Evolutionary conservation across 495 filamentous ascomycete species (phyloP).

Genomic region (Lasiosphaeriaceae sp.): DNA sequence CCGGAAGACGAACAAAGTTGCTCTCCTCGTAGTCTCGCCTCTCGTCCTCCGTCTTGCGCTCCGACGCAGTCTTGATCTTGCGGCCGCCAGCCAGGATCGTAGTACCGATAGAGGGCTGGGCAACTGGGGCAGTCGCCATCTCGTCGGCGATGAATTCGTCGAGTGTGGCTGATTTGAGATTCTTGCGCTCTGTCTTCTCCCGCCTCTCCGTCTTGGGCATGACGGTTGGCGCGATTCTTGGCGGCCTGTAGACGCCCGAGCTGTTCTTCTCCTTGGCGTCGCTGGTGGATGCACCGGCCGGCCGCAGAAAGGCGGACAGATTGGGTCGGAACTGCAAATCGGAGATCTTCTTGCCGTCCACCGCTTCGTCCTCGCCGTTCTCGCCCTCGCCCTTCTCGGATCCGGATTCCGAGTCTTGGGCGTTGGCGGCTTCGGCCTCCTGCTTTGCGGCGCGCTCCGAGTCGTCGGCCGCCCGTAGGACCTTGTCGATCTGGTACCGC

Average conservation of each 20-base stretch:
- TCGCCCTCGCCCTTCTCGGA: constrained; percentile 38
- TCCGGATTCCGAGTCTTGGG: constrained; percentile 25
- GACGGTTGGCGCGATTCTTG: constrained; percentile 72
- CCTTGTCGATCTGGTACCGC: constrained; percentile 86
- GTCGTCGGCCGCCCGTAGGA: constrained; percentile 81
- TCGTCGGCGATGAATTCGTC: constrained; percentile 84
- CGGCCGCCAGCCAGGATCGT: constrained; percentile 72
- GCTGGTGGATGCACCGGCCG: constrained; percentile 39
- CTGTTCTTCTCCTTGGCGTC: constrained; percentile 28
- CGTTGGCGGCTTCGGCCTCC: constrained; percentile 25
- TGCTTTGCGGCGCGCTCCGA: constrained; percentile 43
- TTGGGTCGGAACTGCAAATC: constrained; percentile 60
- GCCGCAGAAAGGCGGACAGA: constrained; percentile 49
- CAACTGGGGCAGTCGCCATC: constrained; percentile 69
- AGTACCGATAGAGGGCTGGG: constrained; percentile 78
- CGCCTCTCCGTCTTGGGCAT: constrained; percentile 60
- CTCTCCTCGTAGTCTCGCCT: constrained; percentile 75
- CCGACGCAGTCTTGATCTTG: constrained; percentile 64
- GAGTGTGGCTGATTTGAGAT: constrained; percentile 66
- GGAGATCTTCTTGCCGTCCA: constrained; percentile 51
- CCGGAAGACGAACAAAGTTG: constrained; percentile 80
- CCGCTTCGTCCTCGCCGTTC: constrained; percentile 37
- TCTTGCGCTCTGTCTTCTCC: constrained; percentile 52
- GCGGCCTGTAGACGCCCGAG: constrained; percentile 76
- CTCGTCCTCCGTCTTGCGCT: constrained; percentile 68